These are phyloP conservation scores for Geranomyces michiganensis DNA, from an alignment of 192 early-diverging fungal genomes.

Conservation along the genomic window DNA sequence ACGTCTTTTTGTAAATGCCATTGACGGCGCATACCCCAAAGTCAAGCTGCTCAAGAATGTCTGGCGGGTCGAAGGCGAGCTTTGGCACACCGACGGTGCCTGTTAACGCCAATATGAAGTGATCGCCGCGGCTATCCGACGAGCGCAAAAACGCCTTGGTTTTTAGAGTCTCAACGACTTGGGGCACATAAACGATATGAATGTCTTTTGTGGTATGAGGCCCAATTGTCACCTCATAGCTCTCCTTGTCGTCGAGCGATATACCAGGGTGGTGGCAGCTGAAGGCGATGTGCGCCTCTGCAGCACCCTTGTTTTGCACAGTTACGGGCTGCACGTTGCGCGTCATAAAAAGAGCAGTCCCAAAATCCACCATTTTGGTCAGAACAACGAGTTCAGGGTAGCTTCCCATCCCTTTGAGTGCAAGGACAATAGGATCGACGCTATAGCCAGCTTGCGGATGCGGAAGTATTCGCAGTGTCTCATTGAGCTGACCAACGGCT, in stretches of 20 bases:
- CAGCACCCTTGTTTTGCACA: slow-evolving; percentile 60
- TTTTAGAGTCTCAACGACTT: slow-evolving; percentile 54
- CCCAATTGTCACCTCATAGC: slow-evolving; percentile 25
- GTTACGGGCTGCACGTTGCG: slow-evolving; percentile 46
- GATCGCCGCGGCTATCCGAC: slow-evolving; percentile 59
- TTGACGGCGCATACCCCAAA: slow-evolving; percentile 58
- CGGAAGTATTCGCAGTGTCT: slow-evolving; percentile 41
- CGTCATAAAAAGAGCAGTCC: slow-evolving; percentile 55
- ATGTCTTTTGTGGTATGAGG: slow-evolving; percentile 51
- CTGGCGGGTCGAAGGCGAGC: slow-evolving; percentile 45
- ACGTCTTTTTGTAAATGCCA: slow-evolving; percentile 44
- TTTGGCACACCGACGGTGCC: slow-evolving; percentile 61
- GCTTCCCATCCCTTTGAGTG: slow-evolving; percentile 50
- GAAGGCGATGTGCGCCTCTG: slow-evolving; percentile 59
- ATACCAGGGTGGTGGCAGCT: slow-evolving; percentile 56
- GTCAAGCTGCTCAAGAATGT: slow-evolving; percentile 46
- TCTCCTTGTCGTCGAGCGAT: slow-evolving; percentile 36
- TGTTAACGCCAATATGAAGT: slow-evolving; percentile 53
- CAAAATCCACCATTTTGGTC: slow-evolving; percentile 59
- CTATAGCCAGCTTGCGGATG: slow-evolving; percentile 27
- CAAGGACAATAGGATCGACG: slow-evolving; percentile 43
- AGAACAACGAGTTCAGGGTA: slow-evolving; percentile 61
- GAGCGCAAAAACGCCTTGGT: slow-evolving; percentile 57
- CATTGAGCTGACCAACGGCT: slow-evolving; percentile 38
- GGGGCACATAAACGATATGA: slow-evolving; percentile 53